Conservation (phyloP, 352 stramenopile species). For the Phytophthora europaea region DNA sequence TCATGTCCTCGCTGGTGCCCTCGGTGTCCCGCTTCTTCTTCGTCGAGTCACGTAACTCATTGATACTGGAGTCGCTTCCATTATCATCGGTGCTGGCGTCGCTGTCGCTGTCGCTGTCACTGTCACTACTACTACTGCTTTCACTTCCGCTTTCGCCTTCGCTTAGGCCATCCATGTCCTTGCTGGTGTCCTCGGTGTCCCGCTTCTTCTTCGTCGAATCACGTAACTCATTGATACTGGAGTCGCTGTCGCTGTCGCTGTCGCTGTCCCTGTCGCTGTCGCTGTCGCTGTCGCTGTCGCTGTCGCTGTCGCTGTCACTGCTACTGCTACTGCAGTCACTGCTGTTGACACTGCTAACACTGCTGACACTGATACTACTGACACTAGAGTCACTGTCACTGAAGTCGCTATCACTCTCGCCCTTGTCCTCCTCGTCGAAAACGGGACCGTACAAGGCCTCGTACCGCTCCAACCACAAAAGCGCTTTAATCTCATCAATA, state of each 20-base stretch:
- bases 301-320: constrained; percentile 6
- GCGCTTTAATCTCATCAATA: constrained; percentile 47
- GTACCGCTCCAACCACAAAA: constrained; percentile 60
- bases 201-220: neutral
- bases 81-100: neutral
- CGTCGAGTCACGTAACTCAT: neutral
- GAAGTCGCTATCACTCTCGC: constrained; percentile 19
- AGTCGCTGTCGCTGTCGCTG: constrained; percentile 10
- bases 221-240: neutral
- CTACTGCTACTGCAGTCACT: neutral
- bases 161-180: no score
- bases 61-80: neutral
- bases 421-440: constrained; percentile 21
- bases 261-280: constrained; percentile 7
- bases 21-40: neutral
- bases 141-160: neutral
- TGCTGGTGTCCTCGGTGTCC: no score
- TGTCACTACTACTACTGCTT: neutral
- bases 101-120: neutral
- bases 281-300: neutral
- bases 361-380: constrained; percentile 9
- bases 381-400: constrained; percentile 15
- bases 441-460: constrained; percentile 37
- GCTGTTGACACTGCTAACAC: constrained; percentile 5
- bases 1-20: neutral